phyloP scores from a whole-genome alignment of 352 stramenopile genomes.

The Globisporangium perplexum region DNA sequence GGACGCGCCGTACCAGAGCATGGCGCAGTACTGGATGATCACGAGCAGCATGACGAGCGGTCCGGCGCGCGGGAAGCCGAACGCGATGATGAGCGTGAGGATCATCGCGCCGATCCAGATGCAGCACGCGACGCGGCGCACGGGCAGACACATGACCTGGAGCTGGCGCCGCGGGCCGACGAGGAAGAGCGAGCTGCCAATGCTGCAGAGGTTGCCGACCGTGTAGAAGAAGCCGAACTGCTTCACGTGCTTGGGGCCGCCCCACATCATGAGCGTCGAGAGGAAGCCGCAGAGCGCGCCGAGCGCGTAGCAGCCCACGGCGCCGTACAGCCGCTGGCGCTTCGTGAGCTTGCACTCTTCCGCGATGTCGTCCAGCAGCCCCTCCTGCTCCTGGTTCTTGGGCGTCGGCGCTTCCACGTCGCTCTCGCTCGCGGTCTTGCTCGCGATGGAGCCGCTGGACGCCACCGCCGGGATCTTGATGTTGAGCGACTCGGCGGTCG shows the following conservation, averaged over 20 bases:
- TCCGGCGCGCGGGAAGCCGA: slow-evolving; percentile 61
- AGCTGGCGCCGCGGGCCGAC: slow-evolving; percentile 61
- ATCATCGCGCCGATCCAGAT: slow-evolving; percentile 77
- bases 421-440: slow-evolving; percentile 36
- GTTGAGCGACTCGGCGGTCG: slow-evolving; percentile 43
- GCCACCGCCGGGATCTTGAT: slow-evolving; percentile 35
- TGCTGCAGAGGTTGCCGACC: slow-evolving; percentile 71
- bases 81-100: slow-evolving; percentile 67
- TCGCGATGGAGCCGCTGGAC: slow-evolving; percentile 22
- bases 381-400: slow-evolving; percentile 65
- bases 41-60: slow-evolving; percentile 68
- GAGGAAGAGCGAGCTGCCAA: slow-evolving; percentile 77
- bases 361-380: slow-evolving; percentile 59
- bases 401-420: slow-evolving; percentile 18
- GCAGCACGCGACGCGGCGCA: slow-evolving; percentile 72
- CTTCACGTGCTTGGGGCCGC: slow-evolving; percentile 70
- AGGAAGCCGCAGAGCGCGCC: slow-evolving; percentile 70
- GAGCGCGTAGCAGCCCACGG: slow-evolving; percentile 64
- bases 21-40: slow-evolving; percentile 72
- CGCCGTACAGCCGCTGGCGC: slow-evolving; percentile 71
- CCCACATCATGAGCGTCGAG: slow-evolving; percentile 78
- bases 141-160: slow-evolving; percentile 82
- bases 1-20: slow-evolving; percentile 81
- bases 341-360: slow-evolving; percentile 77
- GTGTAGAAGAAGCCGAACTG: slow-evolving; percentile 88